Conservation (phyloP, 1,284 basidiomycete species). For the Leccinum pallidistipes region DNA sequence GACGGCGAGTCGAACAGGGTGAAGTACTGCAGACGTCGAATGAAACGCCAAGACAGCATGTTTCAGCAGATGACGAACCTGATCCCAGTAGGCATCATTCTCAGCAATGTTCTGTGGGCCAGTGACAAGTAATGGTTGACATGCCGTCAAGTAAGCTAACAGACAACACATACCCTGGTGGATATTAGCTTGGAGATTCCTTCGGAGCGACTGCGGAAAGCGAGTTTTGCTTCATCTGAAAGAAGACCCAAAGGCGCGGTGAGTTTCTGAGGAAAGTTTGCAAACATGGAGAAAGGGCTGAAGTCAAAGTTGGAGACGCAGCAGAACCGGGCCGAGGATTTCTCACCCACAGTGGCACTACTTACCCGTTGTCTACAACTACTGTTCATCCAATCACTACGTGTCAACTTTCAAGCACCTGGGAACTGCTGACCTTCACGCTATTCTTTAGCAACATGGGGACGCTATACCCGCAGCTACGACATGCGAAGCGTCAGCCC, state of each 20-base stretch:
- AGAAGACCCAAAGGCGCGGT: slow-evolving; percentile 79
- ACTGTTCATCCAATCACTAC: not conserved
- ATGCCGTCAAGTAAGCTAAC: not conserved
- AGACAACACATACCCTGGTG: slow-evolving; percentile 50
- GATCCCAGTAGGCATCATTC: slow-evolving; percentile 82
- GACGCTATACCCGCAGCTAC: not conserved
- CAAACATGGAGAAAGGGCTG: slow-evolving; percentile 46
- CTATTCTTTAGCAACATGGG: not conserved
- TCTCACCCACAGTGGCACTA: slow-evolving; percentile 3
- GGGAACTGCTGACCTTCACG: not conserved
- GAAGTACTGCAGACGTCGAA: slow-evolving; percentile 59
- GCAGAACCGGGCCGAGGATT: not conserved
- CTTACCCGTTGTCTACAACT: not conserved
- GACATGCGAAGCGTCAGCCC: slow-evolving; percentile 4
- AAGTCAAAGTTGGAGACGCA: not conserved
- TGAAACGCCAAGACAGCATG: slow-evolving; percentile 7
- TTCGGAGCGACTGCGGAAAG: slow-evolving; percentile 77
- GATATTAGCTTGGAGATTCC: slow-evolving; percentile 77
- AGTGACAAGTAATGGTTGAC: slow-evolving; percentile 11
- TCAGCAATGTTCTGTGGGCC: slow-evolving; percentile 64
- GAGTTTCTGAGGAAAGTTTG: slow-evolving; percentile 67
- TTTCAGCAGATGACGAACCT: slow-evolving; percentile 46
- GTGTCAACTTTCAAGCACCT: not conserved
- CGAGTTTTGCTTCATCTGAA: slow-evolving; percentile 85
- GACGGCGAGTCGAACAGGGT: slow-evolving; percentile 82